Evolutionary conservation across 2,329 filamentous ascomycete species (phyloP).

Genomic region (Xylariomycetidae sp.): DNA sequence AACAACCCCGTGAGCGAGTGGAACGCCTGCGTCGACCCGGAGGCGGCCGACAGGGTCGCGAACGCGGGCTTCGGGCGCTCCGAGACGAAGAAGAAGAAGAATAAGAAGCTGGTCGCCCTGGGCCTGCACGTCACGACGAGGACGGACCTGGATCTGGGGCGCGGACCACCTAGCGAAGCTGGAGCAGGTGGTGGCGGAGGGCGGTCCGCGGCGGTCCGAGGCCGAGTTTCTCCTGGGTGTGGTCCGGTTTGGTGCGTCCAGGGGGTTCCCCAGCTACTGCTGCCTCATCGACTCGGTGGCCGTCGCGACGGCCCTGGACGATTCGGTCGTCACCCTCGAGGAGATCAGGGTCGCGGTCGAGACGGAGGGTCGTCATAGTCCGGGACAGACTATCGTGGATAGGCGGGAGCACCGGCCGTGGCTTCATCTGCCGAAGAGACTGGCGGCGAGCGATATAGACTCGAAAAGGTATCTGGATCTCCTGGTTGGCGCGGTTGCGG

Average conservation of each 20-base stretch:
- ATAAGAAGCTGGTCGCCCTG: background rate
- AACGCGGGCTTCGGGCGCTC: background rate
- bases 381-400: background rate
- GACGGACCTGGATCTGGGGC: background rate
- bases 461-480: too few species aligned
- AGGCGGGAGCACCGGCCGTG: too few species aligned
- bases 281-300: background rate
- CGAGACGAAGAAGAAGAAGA: too few species aligned
- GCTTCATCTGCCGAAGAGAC: too few species aligned
- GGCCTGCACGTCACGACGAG: background rate
- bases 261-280: background rate
- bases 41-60: background rate
- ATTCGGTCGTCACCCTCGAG: background rate
- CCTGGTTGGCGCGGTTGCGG: too few species aligned
- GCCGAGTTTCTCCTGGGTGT: background rate
- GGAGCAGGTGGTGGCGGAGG: too few species aligned
- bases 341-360: background rate
- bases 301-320: background rate
- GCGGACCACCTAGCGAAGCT: too few species aligned
- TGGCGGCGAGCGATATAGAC: too few species aligned
- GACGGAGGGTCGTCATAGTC: background rate
- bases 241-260: background rate
- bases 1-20: background rate
- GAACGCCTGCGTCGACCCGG: background rate
- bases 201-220: too few species aligned